Conservation (phyloP, 2,329 filamentous ascomycete species). For the Fusarium sarcochroum region DNA sequence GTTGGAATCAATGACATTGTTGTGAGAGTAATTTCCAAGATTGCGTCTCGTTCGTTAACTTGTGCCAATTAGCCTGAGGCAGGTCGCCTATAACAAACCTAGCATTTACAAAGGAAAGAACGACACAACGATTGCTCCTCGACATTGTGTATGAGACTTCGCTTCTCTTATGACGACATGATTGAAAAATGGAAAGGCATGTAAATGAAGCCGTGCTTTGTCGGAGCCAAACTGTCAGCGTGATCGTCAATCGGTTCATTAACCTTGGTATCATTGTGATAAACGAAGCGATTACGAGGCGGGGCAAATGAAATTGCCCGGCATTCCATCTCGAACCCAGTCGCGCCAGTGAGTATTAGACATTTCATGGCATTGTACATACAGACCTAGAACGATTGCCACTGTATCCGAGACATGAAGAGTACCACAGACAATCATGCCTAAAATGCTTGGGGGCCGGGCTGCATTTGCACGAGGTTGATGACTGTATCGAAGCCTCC, state of each 20-base stretch:
- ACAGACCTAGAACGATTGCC: neutral
- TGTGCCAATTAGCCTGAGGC: too few relatives aligned
- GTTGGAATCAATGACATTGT: too few relatives aligned
- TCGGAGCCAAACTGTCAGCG: neutral
- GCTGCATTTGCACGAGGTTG: conserved; percentile 1
- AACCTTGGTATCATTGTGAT: neutral
- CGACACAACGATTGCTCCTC: neutral
- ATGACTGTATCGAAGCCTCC: conserved; percentile 8
- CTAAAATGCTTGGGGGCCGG: neutral
- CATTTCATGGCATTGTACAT: neutral
- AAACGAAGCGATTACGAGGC: neutral
- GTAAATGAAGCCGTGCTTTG: neutral
- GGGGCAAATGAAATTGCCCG: conserved; percentile 9
- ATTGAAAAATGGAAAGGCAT: neutral
- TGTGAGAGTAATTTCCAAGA: too few relatives aligned
- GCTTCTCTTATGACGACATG: neutral
- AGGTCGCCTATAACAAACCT: neutral
- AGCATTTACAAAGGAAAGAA: neutral
- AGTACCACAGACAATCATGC: neutral
- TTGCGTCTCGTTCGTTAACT: too few relatives aligned
- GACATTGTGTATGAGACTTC: too few relatives aligned
- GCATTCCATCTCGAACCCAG: conserved; percentile 9
- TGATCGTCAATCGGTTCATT: conserved; percentile 23
- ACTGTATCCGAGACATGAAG: conserved; percentile 6
- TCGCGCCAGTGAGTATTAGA: too few relatives aligned